These are phyloP conservation scores for Dentipellis fragilis DNA, from an alignment of 768 basidiomycete species.

Conservation along the genomic window DNA sequence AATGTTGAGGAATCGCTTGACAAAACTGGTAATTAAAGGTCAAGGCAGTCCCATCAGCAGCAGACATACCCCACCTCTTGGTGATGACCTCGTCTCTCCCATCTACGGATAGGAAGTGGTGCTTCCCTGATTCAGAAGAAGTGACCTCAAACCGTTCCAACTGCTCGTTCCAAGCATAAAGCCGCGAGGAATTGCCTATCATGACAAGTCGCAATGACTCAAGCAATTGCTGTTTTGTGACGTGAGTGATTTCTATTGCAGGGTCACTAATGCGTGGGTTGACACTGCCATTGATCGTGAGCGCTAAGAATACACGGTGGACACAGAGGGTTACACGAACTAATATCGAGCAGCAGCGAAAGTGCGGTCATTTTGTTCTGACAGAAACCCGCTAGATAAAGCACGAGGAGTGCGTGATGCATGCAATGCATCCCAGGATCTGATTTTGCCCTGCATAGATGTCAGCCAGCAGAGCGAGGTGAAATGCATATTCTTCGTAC, in stretches of 20 bases:
- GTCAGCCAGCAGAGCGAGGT: not conserved
- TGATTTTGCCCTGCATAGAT: constrained; percentile 30
- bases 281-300: constrained; percentile 27
- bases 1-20: constrained; percentile 54
- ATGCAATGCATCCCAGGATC: constrained; percentile 58
- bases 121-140: constrained; percentile 24
- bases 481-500: not conserved
- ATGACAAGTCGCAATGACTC: constrained; percentile 44
- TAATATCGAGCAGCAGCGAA: constrained; percentile 49
- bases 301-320: not conserved
- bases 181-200: constrained; percentile 56
- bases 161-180: constrained; percentile 52
- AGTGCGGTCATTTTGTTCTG: constrained; percentile 48
- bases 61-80: constrained; percentile 32
- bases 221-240: constrained; percentile 39
- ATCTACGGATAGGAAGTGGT: constrained; percentile 35
- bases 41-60: not conserved
- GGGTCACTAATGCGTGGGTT: constrained; percentile 35
- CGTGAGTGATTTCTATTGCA: constrained; percentile 28
- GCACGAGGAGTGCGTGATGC: constrained; percentile 21
- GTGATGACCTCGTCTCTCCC: constrained; percentile 49
- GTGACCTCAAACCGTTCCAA: constrained; percentile 48
- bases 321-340: constrained; percentile 29
- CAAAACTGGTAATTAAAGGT: constrained; percentile 29
- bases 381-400: constrained; percentile 47